Evolutionary conservation across 768 basidiomycete genomes (phyloP).

Genomic region (Calvatia gigantea): DNA sequence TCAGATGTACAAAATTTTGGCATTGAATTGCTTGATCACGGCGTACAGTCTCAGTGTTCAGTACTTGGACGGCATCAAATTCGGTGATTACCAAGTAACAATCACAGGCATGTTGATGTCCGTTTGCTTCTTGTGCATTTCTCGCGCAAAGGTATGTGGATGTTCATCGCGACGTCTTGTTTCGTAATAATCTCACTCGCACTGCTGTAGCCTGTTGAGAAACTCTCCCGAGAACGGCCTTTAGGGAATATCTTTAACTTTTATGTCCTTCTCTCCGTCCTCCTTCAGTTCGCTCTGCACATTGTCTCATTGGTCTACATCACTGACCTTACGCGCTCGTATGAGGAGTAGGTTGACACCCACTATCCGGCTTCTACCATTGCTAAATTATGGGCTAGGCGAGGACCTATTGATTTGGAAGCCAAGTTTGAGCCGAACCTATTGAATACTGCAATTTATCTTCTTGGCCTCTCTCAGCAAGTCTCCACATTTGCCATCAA

Average conservation of each 20-base stretch:
- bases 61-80: conserved; percentile 98
- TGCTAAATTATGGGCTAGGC: conserved; percentile 27
- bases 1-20: conserved; percentile 99
- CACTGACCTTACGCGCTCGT: conserved; percentile 74
- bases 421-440: conserved; percentile 95
- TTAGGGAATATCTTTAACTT: conserved; percentile 95
- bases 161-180: background rate
- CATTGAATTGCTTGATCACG: conserved; percentile 95
- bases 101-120: conserved; percentile 97
- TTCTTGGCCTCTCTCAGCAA: conserved; percentile 93
- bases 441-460: conserved; percentile 95
- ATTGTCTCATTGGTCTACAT: conserved; percentile 91
- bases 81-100: conserved; percentile 98
- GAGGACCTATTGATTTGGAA: conserved; percentile 84
- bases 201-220: conserved; percentile 80
- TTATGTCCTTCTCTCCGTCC: conserved; percentile 89
- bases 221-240: conserved; percentile 89
- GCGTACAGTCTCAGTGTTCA: conserved; percentile 98
- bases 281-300: conserved; percentile 92
- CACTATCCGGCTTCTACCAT: background rate
- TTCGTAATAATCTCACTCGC: background rate
- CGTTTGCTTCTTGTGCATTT: conserved; percentile 97
- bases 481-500: conserved; percentile 99
- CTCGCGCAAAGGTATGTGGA: conserved; percentile 81
- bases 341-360: conserved; percentile 62